A percentile compares a stretch with the other conserved stretches of the same genome.
These are phyloP conservation scores for Fonsecaea erecta DNA, from an alignment of 2,329 filamentous ascomycete genomes.

Conservation along the genomic window DNA sequence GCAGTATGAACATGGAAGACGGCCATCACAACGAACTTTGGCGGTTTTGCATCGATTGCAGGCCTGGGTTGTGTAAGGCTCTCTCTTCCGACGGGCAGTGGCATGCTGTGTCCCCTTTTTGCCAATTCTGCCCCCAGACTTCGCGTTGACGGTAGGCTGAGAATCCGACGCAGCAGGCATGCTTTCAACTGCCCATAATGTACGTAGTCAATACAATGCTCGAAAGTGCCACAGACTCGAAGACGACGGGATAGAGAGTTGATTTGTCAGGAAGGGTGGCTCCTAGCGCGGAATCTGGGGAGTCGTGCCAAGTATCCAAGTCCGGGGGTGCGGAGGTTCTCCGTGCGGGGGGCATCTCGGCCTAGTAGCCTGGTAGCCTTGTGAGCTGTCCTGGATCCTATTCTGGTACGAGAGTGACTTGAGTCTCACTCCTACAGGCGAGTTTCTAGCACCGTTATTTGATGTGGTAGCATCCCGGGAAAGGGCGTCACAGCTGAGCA, in stretches of 20 bases:
- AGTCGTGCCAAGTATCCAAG: slow-evolving; percentile 8
- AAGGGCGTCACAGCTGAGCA: slow-evolving; percentile 4
- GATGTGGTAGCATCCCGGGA: slow-evolving; percentile 2
- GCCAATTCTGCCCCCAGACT: slow-evolving; percentile 7
- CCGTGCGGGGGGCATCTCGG: slow-evolving; percentile 2
- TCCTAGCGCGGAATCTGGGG: slow-evolving; percentile 6
- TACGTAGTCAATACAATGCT: background rate
- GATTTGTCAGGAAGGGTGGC: background rate
- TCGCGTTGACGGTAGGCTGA: slow-evolving; percentile 5
- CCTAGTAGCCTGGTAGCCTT: too few species aligned
- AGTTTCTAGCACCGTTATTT: slow-evolving; percentile 4
- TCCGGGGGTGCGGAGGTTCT: slow-evolving; percentile 6
- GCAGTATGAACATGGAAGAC: slow-evolving; percentile 9
- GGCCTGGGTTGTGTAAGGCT: slow-evolving; percentile 6
- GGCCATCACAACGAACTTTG: slow-evolving; percentile 15
- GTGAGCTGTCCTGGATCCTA: too few species aligned
- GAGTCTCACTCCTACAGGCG: slow-evolving; percentile 1
- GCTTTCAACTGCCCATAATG: background rate
- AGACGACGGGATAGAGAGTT: slow-evolving; percentile 3
- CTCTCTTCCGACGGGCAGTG: slow-evolving; percentile 5
- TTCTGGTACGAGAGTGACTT: slow-evolving; percentile 3
- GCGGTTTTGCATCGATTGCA: slow-evolving; percentile 12
- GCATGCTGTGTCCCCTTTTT: slow-evolving; percentile 9
- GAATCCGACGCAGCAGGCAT: slow-evolving; percentile 8
- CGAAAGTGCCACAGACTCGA: background rate